Conservation (phyloP, 2,329 filamentous ascomycete genomes). For the Aspergillus fischeri region DNA sequence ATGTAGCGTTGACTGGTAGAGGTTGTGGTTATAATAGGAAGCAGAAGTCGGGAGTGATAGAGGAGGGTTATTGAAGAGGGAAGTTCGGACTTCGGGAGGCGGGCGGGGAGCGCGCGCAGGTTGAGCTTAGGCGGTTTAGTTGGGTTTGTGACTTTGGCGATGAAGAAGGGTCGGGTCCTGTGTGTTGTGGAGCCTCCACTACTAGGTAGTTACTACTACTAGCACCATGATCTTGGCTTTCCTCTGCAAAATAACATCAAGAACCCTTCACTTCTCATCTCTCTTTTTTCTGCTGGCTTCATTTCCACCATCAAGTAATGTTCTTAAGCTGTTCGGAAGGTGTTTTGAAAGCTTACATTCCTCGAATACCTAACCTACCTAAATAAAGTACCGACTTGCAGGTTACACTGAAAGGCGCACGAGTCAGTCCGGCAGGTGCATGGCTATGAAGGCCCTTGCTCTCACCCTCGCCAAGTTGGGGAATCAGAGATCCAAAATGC, state of each 20-base stretch:
- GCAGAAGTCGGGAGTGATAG: constrained; percentile 17
- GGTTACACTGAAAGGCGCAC: constrained; percentile 16
- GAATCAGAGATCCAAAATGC: neutral
- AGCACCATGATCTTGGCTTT: neutral
- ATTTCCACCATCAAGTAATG: neutral
- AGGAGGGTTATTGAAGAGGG: constrained; percentile 23
- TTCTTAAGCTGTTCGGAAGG: neutral
- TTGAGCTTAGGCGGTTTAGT: constrained; percentile 18
- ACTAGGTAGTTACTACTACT: neutral
- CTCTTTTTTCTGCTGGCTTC: neutral
- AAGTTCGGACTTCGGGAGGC: constrained; percentile 33
- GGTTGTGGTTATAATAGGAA: constrained; percentile 9
- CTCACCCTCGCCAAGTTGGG: neutral
- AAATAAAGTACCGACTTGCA: constrained; percentile 10
- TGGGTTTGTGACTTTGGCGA: neutral
- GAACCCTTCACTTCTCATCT: neutral
- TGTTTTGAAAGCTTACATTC: neutral
- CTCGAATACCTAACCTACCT: neutral
- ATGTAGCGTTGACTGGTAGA: constrained; percentile 1
- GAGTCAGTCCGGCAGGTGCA: constrained; percentile 16
- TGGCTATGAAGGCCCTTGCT: constrained; percentile 3
- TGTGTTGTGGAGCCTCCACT: neutral
- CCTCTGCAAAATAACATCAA: neutral
- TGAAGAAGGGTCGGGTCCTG: neutral
- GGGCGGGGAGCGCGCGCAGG: constrained; percentile 26